Evolutionary conservation across 148 eudicot species (phyloP).

Genomic region (Salicornia ramosissima): DNA sequence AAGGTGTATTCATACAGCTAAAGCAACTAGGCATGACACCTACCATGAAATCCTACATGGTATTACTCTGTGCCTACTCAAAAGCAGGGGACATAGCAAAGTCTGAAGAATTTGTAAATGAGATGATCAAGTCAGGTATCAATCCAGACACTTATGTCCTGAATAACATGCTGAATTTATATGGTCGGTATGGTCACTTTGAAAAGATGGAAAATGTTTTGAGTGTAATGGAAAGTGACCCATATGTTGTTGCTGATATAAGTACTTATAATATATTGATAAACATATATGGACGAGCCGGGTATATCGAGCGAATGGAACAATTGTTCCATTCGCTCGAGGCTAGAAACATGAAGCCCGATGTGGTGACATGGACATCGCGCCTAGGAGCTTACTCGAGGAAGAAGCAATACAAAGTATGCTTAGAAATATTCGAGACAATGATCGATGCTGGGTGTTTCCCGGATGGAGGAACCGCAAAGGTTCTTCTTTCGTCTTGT

Average conservation of each 20-base stretch:
- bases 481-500: slow-evolving; percentile 77
- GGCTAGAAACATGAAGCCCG: slow-evolving; percentile 47
- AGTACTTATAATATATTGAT: slow-evolving; percentile 83
- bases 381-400: slow-evolving; percentile 80
- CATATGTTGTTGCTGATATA: slow-evolving; percentile 46
- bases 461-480: slow-evolving; percentile 86
- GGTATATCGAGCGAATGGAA: slow-evolving; percentile 80
- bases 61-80: slow-evolving; percentile 68
- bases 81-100: slow-evolving; percentile 50
- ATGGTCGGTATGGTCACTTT: slow-evolving; percentile 64
- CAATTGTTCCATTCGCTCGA: slow-evolving; percentile 46
- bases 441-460: slow-evolving; percentile 85
- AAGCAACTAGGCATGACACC: slow-evolving; percentile 59
- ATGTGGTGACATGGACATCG: slow-evolving; percentile 89
- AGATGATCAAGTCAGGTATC: slow-evolving; percentile 62
- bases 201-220: slow-evolving; percentile 75
- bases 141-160: slow-evolving; percentile 71
- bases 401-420: slow-evolving; percentile 64
- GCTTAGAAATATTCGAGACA: slow-evolving; percentile 74
- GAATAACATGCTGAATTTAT: slow-evolving; percentile 70
- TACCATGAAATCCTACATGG: slow-evolving; percentile 93
- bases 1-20: slow-evolving; percentile 62
- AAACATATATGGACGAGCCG: slow-evolving; percentile 66
- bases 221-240: slow-evolving; percentile 50
- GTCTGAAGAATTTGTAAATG: slow-evolving; percentile 60